phyloP scores from a whole-genome alignment of 192 early-diverging fungal genomes.

The Rhizoclosmatium globosum region DNA sequence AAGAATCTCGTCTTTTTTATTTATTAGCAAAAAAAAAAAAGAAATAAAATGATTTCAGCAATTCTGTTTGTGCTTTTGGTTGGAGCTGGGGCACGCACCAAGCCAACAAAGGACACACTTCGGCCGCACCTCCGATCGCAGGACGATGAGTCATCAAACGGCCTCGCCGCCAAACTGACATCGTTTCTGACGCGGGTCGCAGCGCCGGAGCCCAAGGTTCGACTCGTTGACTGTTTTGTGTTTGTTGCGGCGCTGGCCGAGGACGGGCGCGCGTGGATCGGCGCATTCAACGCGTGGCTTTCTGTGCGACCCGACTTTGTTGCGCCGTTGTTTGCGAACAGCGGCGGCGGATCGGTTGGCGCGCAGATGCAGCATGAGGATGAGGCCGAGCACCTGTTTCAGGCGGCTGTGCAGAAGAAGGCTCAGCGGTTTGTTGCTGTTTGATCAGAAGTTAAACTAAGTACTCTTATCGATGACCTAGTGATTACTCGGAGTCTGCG shows the following conservation, averaged over 20 bases:
- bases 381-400: conserved; percentile 6
- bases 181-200: conserved; percentile 2
- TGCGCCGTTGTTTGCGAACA: not conserved
- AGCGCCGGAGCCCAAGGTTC: not conserved
- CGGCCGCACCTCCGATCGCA: not conserved
- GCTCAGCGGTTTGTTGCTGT: not conserved
- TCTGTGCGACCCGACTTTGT: conserved; percentile 4
- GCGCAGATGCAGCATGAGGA: not conserved
- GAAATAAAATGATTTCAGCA: conserved; percentile 6
- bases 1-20: too few relatives aligned
- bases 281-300: conserved; percentile 20
- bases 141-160: not conserved
- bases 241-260: not conserved
- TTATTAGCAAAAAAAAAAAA: not conserved
- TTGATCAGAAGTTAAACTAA: too few relatives aligned
- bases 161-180: not conserved
- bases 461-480: not conserved
- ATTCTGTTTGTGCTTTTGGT: conserved; percentile 1
- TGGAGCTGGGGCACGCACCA: not conserved
- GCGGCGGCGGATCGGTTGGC: not conserved
- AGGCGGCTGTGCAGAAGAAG: conserved; percentile 10
- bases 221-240: not conserved
- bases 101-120: not conserved
- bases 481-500: conserved; percentile 30
- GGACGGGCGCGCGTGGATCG: conserved; percentile 16